Percentiles rank a stretch among this genome's conserved stretches.
Conservation (phyloP, 1,284 basidiomycete species). For the Rhizopogon parksii region DNA sequence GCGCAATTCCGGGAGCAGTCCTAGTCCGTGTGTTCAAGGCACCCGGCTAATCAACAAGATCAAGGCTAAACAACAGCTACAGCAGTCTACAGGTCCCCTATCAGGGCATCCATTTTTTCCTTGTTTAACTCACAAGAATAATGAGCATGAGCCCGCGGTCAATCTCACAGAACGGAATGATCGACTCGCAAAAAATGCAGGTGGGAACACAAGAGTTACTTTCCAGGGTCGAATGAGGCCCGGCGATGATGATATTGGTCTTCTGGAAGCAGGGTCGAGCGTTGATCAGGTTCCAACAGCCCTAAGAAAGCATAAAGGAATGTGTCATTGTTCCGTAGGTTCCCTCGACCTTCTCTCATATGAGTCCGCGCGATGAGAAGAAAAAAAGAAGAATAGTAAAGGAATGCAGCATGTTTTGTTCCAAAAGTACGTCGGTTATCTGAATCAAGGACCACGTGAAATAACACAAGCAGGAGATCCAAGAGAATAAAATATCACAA, state of each 20-base stretch:
- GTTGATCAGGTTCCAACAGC: not conserved
- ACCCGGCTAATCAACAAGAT: conserved; percentile 15
- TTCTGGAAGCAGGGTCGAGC: not conserved
- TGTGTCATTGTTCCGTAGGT: conserved; percentile 1
- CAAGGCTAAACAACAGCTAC: not conserved
- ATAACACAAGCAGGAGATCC: conserved; percentile 18
- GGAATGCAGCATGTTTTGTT: conserved; percentile 19
- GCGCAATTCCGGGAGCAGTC: not conserved
- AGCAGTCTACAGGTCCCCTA: not conserved
- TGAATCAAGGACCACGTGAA: conserved; percentile 11
- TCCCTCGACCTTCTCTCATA: not conserved
- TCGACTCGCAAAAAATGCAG: conserved; percentile 2
- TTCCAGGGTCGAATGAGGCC: not conserved
- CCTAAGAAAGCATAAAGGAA: conserved; percentile 1
- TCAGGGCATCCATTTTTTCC: conserved; percentile 6
- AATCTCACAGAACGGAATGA: conserved; percentile 13
- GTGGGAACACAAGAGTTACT: not conserved
- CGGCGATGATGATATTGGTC: not conserved
- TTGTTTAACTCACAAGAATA: not conserved
- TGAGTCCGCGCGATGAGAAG: conserved; percentile 3
- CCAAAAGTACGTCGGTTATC: conserved; percentile 12
- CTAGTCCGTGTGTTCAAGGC: conserved; percentile 13
- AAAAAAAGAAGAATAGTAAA: conserved; percentile 4
- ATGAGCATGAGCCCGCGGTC: conserved; percentile 6
- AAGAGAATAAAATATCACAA: conserved; percentile 14